phyloP scores from a whole-genome alignment of 768 basidiomycete species.

The Lentinula guzmanii region DNA sequence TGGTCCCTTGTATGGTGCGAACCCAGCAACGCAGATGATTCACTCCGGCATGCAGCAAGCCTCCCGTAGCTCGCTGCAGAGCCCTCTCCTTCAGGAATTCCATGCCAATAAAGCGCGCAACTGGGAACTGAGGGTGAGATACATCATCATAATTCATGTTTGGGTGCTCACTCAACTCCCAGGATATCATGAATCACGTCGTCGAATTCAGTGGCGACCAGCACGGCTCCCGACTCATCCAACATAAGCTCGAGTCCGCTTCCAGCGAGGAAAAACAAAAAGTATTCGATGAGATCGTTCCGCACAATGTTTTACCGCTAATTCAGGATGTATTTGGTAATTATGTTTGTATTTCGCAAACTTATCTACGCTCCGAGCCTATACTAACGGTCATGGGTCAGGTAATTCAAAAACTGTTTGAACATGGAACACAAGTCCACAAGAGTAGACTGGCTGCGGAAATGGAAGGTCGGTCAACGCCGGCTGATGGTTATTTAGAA shows the following conservation, averaged over 20 bases:
- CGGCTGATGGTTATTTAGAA: neutral
- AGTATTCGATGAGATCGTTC: conserved; percentile 86
- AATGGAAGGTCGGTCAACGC: conserved; percentile 54
- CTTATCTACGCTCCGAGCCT: conserved; percentile 1
- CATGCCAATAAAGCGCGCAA: conserved; percentile 69
- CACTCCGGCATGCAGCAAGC: conserved; percentile 34
- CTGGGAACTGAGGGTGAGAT: conserved; percentile 74
- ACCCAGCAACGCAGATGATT: conserved; percentile 27
- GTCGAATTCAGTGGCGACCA: conserved; percentile 94
- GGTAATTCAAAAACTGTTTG: conserved; percentile 94
- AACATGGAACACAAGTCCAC: conserved; percentile 75
- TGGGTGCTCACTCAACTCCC: neutral
- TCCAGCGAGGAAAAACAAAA: conserved; percentile 72
- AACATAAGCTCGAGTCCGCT: conserved; percentile 75
- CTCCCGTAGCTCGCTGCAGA: conserved; percentile 51
- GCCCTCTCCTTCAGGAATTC: conserved; percentile 80
- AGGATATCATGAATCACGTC: conserved; percentile 85
- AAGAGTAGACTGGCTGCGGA: conserved; percentile 59
- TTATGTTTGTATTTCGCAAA: conserved; percentile 53
- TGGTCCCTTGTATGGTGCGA: conserved; percentile 39
- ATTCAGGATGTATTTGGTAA: conserved; percentile 95
- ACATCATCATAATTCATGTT: neutral
- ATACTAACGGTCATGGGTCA: conserved; percentile 20
- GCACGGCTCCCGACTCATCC: conserved; percentile 97
- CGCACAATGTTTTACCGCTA: conserved; percentile 64